A percentile compares a stretch with the other conserved stretches of the same genome.
phyloP scores from a whole-genome alignment of 768 basidiomycete species.

The Boletus patriciae region DNA sequence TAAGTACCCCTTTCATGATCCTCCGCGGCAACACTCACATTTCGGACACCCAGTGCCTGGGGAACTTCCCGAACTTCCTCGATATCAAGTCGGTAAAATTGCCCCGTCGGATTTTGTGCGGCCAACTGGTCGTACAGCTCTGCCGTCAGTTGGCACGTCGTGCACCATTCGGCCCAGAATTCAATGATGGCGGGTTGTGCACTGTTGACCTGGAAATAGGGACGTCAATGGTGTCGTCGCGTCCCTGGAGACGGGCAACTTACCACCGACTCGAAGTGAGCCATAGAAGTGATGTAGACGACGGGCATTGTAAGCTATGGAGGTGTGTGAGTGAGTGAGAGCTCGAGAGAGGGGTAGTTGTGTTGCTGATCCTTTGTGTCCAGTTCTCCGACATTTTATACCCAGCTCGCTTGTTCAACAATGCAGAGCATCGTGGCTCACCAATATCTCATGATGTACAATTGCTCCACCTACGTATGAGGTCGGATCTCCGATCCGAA shows the following conservation, averaged over 20 bases:
- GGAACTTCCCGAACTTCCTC: conserved; percentile 30
- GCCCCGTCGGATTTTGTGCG: conserved; percentile 25
- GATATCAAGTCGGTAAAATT: conserved; percentile 34
- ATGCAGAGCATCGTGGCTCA: conserved; percentile 16
- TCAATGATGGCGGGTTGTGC: conserved; percentile 29
- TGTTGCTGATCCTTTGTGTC: conserved; percentile 16
- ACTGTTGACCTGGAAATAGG: conserved; percentile 17
- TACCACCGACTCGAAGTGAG: conserved; percentile 26
- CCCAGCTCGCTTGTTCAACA: conserved; percentile 22
- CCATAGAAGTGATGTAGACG: conserved; percentile 26
- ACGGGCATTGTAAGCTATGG: conserved; percentile 22
- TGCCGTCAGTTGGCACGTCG: conserved; percentile 23
- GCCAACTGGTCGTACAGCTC: conserved; percentile 26
- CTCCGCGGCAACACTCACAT: conserved; percentile 14
- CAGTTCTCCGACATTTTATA: conserved; percentile 27
- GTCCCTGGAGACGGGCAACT: conserved; percentile 2
- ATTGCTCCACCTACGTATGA: conserved; percentile 21
- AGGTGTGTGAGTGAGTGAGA: conserved; percentile 17
- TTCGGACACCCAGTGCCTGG: conserved; percentile 25
- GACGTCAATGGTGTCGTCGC: conserved; percentile 9
- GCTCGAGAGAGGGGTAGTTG: conserved; percentile 8
- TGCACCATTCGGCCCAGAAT: conserved; percentile 35
- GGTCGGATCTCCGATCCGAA: conserved; percentile 25
- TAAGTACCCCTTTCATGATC: conserved; percentile 19
- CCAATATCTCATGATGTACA: conserved; percentile 11